Base-by-base conservation (phyloP, 768 basidiomycete species). In the Collybia nuda region DNA sequence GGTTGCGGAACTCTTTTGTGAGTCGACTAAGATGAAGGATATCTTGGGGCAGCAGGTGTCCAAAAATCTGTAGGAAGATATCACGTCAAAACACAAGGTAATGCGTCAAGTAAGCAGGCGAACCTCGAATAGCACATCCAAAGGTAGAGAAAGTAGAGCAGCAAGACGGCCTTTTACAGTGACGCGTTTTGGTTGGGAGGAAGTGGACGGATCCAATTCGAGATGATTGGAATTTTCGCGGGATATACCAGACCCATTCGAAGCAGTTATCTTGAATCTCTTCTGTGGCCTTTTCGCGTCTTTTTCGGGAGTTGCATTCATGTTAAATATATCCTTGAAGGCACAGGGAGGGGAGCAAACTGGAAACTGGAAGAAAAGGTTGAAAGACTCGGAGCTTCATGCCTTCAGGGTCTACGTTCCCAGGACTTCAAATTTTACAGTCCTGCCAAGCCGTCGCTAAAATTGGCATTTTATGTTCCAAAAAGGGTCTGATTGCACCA, bases 11-110 rank as follows among this genome's bases (percentile, higher is more conserved):
- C 5, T 50, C 58, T 29, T 70, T 69, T 7, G 59, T 62, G 17
- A 60, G 60, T 28, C 68, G 59, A n/a, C 64, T 38, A 3, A 73
- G 60, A 22, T 65, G 52, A 19, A 71, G 61, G 6, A 71, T 50
- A 44, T 71, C 66, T 4, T 63, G 28, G 1, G 71, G 69, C 7
- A 64, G 59, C 11, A 70, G 48, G 47, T 62, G 48, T 4, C 56
- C 55, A 21, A 57, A 49, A 45, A 54, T 49, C 52, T 53, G 29
- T 19, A 19, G 24, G 11, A 2, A 43, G 9, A 24, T n/a, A 18
- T 28, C 22, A 21, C 18, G n/a, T 19, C 29, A 18, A 6, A 19
- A 37, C 2, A 8, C 37, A n/a, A 43, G 14, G 18, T n/a, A 35
- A 36, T 3, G n/a, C 24, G 37, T 22, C 6, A 28, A 19, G 17